phyloP scores from a whole-genome alignment of 2,329 filamentous ascomycete genomes.

The Trichophyton equinum region DNA sequence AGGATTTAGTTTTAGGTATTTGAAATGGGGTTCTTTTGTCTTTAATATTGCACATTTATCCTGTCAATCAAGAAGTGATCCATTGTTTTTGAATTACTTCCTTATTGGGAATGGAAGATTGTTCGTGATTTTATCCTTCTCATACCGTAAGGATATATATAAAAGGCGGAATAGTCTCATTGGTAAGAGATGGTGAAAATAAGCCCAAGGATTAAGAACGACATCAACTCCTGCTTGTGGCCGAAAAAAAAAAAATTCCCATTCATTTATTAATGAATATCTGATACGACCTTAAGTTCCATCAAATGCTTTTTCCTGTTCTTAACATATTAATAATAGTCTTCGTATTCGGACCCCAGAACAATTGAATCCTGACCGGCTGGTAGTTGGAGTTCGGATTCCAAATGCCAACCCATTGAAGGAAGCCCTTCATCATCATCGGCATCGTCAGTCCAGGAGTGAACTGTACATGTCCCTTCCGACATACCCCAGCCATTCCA shows the following conservation, averaged over 20 bases:
- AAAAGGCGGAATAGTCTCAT: too few relatives aligned
- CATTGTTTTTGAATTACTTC: neutral
- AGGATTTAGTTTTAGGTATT: neutral
- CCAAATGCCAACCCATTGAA: constrained; percentile 9
- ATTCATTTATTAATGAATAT: neutral
- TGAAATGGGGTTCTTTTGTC: neutral
- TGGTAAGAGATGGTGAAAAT: neutral
- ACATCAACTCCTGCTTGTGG: neutral
- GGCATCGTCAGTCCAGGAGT: constrained; percentile 56
- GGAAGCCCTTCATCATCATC: constrained; percentile 11
- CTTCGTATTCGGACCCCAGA: neutral
- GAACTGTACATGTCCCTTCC: constrained; percentile 62
- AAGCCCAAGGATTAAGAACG: neutral
- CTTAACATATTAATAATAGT: neutral
- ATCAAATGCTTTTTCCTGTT: neutral
- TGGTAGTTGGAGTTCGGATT: constrained; percentile 7
- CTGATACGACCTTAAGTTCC: neutral
- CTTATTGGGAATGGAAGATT: too few relatives aligned
- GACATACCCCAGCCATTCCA: constrained; percentile 69
- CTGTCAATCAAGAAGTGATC: neutral
- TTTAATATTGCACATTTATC: neutral
- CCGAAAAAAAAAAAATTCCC: neutral
- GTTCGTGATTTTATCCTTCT: too few relatives aligned
- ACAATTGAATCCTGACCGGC: neutral
- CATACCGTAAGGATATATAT: too few relatives aligned